Conservation (phyloP, 371 early-diverging fungal genomes). For the Mucor piriformis region DNA sequence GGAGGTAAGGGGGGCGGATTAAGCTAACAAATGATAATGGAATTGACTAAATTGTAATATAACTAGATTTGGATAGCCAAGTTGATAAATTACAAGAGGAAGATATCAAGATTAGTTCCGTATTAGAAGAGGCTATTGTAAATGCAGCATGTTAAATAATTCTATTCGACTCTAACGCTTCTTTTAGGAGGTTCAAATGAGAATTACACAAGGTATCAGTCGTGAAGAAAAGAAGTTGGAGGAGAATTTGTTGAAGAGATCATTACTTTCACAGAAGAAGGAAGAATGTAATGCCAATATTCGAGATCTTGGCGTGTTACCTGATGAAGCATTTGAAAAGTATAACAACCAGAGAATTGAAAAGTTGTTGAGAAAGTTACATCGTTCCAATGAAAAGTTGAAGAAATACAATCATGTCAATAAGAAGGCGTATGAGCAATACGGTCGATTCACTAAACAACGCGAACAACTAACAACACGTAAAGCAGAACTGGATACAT, state of each 20-base stretch:
- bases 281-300: slow-evolving; percentile 87
- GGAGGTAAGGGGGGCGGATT: too few relatives aligned
- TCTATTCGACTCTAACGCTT: not conserved
- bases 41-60: not conserved
- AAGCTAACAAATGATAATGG: not conserved
- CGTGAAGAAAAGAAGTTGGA: slow-evolving; percentile 72
- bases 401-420: slow-evolving; percentile 94
- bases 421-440: slow-evolving; percentile 98
- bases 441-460: slow-evolving; percentile 89
- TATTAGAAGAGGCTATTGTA: slow-evolving; percentile 64
- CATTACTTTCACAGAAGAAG: slow-evolving; percentile 79
- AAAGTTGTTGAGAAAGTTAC: slow-evolving; percentile 74
- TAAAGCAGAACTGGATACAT: slow-evolving; percentile 86
- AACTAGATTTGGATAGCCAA: slow-evolving; percentile 41
- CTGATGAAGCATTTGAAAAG: slow-evolving; percentile 91
- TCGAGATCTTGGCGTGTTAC: slow-evolving; percentile 93
- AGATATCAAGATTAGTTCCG: slow-evolving; percentile 35
- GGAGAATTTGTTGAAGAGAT: slow-evolving; percentile 76
- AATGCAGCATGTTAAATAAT: not conserved
- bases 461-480: slow-evolving; percentile 80
- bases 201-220: slow-evolving; percentile 21
- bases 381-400: slow-evolving; percentile 81
- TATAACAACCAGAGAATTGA: slow-evolving; percentile 54
- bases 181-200: slow-evolving; percentile 30
- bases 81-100: slow-evolving; percentile 43